Evolutionary conservation across 129 eudicot species (phyloP).

Genomic region (Solidago caesia): DNA sequence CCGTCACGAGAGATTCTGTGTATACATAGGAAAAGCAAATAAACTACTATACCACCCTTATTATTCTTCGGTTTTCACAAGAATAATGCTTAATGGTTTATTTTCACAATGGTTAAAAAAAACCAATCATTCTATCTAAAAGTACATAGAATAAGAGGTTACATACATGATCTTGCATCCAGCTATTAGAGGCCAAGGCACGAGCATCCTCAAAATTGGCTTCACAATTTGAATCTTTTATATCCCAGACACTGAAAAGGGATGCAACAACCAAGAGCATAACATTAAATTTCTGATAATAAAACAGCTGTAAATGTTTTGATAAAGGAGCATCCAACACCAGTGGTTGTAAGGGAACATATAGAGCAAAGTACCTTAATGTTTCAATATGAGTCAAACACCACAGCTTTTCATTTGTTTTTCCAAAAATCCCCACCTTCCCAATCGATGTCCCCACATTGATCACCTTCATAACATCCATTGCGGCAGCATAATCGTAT

Average conservation of each 20-base stretch:
- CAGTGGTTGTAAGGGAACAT: no score
- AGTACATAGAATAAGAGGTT: background rate
- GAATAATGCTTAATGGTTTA: background rate
- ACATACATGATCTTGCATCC: constrained; percentile 62
- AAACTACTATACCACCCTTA: no score
- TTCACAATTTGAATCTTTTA: constrained; percentile 57
- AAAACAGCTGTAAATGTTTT: background rate
- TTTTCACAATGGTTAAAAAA: background rate
- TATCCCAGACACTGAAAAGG: constrained; percentile 73
- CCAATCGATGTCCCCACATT: constrained; percentile 90
- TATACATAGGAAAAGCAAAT: no score
- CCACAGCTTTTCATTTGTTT: constrained; percentile 63
- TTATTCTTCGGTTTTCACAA: no score
- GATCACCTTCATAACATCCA: constrained; percentile 51
- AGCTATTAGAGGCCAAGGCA: constrained; percentile 71
- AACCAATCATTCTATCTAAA: background rate
- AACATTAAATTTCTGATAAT: background rate
- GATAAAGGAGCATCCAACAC: no score
- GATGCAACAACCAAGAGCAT: background rate
- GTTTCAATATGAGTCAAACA: constrained; percentile 90
- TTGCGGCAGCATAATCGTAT: background rate
- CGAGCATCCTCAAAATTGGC: constrained; percentile 86
- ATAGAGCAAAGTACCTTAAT: constrained; percentile 53
- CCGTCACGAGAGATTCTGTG: no score
- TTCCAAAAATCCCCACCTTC: constrained; percentile 75